Evolutionary conservation across 1,284 basidiomycete species (phyloP), one percentile per base, ranked within the genome.

Genomic region (Anthracocystis setariae): DNA sequence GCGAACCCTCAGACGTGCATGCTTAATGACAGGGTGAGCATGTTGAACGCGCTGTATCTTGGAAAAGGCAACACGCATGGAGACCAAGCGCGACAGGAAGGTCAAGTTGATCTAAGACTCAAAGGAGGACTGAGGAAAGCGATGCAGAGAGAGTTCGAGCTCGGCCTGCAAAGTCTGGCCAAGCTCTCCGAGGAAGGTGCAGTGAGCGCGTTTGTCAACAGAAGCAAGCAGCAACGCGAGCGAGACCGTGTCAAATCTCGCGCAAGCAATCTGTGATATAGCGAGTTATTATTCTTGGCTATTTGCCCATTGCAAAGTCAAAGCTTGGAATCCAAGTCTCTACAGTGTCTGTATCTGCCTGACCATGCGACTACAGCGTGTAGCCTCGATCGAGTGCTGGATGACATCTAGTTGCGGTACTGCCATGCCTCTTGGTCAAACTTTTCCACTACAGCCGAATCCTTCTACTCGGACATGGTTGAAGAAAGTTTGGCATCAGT

Each of bases 351-450:
- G 29, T 29, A 5, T 12, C 5, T 7, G 29, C 5, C 29, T 29
- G 12, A 29, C 12, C 29, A 12, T 29, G 5, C 29, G 5, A 29
- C 5, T 12, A 5, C 12, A 12, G 5, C 12, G 12, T 29, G 29
- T 12, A 29, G 29, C 29, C 5, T 29, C 29, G n/a, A n/a, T n/a
- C n/a, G n/a, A n/a, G n/a, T n/a, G n/a, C 29, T 29, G 5, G 29
- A 29, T 5, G 12, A 29, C 29, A 12, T 40, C 44, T 57, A 71
- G 50, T 67, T 66, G 46, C 76, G 66, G 45, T 66, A 69, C 42
- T 70, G 48, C 82, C 82, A 83, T 3, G 76, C 46, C 23, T 61
- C 60, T 29, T 65, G 50, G 42, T 82, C 80, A 38, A 71, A 83
- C 33, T 82, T 78, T 49, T 83, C 81, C 9, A 83, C 79, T 12